Conservation (phyloP, 352 stramenopile species). For the Phytophthora sansomeana region DNA sequence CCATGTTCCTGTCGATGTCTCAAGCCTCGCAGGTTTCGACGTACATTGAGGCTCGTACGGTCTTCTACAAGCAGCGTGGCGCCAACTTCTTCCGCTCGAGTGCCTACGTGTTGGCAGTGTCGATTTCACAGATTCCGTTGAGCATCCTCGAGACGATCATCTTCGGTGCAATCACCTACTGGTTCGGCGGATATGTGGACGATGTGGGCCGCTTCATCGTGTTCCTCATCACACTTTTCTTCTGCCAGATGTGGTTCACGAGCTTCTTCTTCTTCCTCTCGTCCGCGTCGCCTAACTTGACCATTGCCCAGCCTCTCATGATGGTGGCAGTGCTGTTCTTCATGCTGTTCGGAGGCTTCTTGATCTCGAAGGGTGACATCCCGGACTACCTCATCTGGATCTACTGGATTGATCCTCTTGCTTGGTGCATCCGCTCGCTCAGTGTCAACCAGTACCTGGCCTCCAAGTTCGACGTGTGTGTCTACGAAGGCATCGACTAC, state of each 20-base stretch:
- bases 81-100: slow-evolving; percentile 90
- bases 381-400: slow-evolving; percentile 75
- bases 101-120: slow-evolving; percentile 80
- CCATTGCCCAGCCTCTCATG: slow-evolving; percentile 67
- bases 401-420: slow-evolving; percentile 79
- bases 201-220: slow-evolving; percentile 52
- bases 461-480: slow-evolving; percentile 50
- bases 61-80: slow-evolving; percentile 92
- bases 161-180: slow-evolving; percentile 90
- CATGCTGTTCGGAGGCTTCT: slow-evolving; percentile 76
- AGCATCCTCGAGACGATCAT: slow-evolving; percentile 74
- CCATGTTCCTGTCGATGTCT: slow-evolving; percentile 89
- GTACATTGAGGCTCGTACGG: slow-evolving; percentile 69
- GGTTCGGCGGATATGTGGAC: slow-evolving; percentile 81
- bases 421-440: slow-evolving; percentile 66
- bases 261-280: slow-evolving; percentile 79
- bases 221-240: slow-evolving; percentile 70
- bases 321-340: slow-evolving; percentile 72
- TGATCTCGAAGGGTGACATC: slow-evolving; percentile 64
- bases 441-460: slow-evolving; percentile 66
- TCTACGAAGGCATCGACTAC: slow-evolving; percentile 64
- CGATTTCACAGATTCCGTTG: slow-evolving; percentile 58
- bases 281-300: slow-evolving; percentile 49
- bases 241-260: slow-evolving; percentile 76
- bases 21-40: slow-evolving; percentile 80